phyloP scores from a whole-genome alignment of 192 early-diverging fungal species.

The Dissophora globulifera region DNA sequence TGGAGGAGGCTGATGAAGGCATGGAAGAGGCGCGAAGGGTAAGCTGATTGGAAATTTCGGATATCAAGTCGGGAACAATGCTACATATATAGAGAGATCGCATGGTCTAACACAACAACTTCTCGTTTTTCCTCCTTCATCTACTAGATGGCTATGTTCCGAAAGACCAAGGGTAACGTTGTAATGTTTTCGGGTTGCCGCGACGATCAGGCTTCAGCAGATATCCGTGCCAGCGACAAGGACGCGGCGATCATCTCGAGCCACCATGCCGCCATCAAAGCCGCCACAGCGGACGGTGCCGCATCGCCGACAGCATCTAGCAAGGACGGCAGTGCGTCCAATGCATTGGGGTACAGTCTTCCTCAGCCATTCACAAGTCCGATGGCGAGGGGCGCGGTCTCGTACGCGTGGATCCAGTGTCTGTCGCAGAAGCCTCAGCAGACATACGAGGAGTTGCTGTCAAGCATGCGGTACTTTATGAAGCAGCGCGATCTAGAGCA shows the following conservation, averaged over 20 bases:
- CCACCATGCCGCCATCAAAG: constrained; percentile 14
- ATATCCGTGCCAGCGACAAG: constrained; percentile 73
- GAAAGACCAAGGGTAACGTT: constrained; percentile 68
- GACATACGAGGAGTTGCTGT: constrained; percentile 46
- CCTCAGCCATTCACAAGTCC: constrained; percentile 48
- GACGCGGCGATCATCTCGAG: constrained; percentile 75
- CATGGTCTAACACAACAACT: too few relatives aligned
- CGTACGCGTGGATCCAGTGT: constrained; percentile 51
- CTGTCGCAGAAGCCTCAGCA: constrained; percentile 34
- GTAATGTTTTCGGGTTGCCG: constrained; percentile 77
- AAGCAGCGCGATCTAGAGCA: constrained; percentile 52
- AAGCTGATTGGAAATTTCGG: not conserved
- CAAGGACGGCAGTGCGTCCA: constrained; percentile 5
- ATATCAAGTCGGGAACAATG: too few relatives aligned
- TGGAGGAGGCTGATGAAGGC: not conserved
- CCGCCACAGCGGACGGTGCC: not conserved
- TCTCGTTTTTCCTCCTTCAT: not conserved
- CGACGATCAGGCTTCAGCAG: constrained; percentile 73
- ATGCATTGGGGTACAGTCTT: constrained; percentile 48
- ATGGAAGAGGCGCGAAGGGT: constrained; percentile 38
- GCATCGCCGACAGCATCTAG: not conserved
- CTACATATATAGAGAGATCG: too few relatives aligned
- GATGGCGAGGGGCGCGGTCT: constrained; percentile 43
- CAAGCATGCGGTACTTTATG: constrained; percentile 50
- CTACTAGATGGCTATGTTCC: constrained; percentile 37